Evolutionary conservation across 371 early-diverging fungal species (phyloP).

Genomic region (Mucor circinelloides): DNA sequence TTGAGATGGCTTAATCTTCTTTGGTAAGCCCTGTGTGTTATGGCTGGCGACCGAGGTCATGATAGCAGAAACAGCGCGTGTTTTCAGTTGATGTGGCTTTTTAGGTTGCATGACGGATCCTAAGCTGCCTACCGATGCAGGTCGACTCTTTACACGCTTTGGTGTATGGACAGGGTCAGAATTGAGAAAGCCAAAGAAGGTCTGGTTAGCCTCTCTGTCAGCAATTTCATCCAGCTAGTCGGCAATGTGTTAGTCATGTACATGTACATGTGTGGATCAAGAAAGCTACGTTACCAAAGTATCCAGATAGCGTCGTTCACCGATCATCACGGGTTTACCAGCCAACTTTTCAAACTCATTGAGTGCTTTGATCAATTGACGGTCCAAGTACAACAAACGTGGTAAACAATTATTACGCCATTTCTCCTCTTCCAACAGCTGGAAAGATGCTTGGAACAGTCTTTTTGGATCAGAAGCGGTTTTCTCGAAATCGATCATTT

Average conservation of each 20-base stretch:
- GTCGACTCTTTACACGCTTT: conserved; percentile 11
- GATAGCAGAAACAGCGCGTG: conserved; percentile 18
- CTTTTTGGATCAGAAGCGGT: conserved; percentile 86
- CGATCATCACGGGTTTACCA: conserved; percentile 59
- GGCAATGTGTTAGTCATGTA: neutral
- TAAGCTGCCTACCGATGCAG: conserved; percentile 22
- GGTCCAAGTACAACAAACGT: conserved; percentile 77
- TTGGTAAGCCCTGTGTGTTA: neutral
- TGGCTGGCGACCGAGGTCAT: neutral
- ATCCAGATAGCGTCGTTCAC: conserved; percentile 53
- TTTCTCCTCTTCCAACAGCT: conserved; percentile 84
- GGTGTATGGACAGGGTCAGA: conserved; percentile 27
- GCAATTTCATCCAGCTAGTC: conserved; percentile 63
- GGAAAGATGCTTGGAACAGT: conserved; percentile 81
- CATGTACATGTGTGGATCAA: neutral
- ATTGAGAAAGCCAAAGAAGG: conserved; percentile 69
- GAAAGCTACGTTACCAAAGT: conserved; percentile 36
- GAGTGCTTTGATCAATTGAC: conserved; percentile 60
- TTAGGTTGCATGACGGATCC: conserved; percentile 14
- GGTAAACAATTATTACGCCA: conserved; percentile 87
- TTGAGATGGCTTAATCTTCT: conserved; percentile 22
- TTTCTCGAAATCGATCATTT: conserved; percentile 79
- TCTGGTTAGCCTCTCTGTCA: conserved; percentile 69
- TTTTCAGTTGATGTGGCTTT: conserved; percentile 13
- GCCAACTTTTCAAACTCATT: conserved; percentile 54